phyloP scores from a whole-genome alignment of 148 eudicot species.

The Cornus kousa region DNA sequence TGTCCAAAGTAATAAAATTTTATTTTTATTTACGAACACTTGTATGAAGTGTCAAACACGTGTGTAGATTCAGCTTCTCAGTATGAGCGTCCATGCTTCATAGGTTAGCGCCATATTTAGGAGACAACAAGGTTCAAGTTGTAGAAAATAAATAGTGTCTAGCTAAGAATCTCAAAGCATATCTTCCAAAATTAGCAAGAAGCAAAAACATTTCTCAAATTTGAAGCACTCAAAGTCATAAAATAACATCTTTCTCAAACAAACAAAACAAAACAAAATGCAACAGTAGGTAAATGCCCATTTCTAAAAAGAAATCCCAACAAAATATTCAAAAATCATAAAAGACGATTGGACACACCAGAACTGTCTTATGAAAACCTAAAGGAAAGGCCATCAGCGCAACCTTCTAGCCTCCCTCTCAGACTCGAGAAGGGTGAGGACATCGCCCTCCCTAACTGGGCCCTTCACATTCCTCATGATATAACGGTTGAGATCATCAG shows the following conservation, averaged over 20 bases:
- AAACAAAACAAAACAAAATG: background rate
- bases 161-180: no score
- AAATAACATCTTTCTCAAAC: background rate
- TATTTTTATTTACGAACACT: no score
- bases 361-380: background rate
- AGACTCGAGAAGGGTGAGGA: slow-evolving; percentile 36
- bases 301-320: background rate
- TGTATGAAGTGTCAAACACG: no score
- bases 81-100: no score
- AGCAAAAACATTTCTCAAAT: background rate
- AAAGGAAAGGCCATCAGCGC: slow-evolving; percentile 11
- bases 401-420: slow-evolving; percentile 32
- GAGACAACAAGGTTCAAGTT: no score
- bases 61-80: no score
- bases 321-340: no score
- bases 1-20: no score
- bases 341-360: no score
- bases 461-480: slow-evolving; percentile 51
- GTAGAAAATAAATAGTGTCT: no score
- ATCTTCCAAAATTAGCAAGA: background rate
- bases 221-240: background rate
- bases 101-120: no score
- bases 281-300: background rate
- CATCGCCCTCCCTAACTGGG: slow-evolving; percentile 39
- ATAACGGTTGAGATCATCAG: slow-evolving; percentile 34